Evolutionary conservation across 2,329 filamentous ascomycete species (phyloP).

Genomic region (Triangularia verruculosa): DNA sequence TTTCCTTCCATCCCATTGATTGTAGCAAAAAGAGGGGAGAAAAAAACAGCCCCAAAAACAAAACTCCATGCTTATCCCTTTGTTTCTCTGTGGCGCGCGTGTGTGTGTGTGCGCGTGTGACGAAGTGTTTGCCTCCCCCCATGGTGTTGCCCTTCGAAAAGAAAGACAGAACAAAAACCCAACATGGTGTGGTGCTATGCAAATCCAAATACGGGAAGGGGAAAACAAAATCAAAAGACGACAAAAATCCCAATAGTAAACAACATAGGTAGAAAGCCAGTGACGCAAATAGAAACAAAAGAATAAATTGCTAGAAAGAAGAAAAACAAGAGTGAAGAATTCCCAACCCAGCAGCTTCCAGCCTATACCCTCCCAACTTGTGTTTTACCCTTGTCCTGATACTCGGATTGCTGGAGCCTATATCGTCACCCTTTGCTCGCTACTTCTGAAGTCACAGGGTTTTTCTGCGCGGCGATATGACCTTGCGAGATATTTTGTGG

Average conservation of each 20-base stretch:
- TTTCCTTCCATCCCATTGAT: neutral
- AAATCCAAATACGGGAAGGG: constrained; percentile 7
- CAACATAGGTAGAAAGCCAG: neutral
- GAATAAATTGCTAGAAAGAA: neutral
- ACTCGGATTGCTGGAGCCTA: neutral
- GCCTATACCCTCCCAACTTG: neutral
- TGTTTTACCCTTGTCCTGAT: neutral
- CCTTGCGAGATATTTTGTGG: neutral
- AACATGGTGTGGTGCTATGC: constrained; percentile 19
- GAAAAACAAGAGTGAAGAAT: neutral
- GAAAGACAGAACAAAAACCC: constrained; percentile 1
- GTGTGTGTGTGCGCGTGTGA: neutral
- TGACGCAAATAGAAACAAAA: neutral
- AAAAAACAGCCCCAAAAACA: neutral
- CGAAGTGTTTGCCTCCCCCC: constrained; percentile 11
- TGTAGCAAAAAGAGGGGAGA: constrained; percentile 1
- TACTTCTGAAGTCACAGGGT: neutral
- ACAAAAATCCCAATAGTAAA: neutral
- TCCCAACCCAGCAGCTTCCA: neutral
- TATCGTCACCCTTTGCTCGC: neutral
- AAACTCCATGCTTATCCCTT: constrained; percentile 18
- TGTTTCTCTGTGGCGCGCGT: neutral
- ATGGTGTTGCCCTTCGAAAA: neutral
- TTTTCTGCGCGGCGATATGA: neutral
- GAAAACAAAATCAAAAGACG: neutral